Evolutionary conservation across 2,329 filamentous ascomycete genomes (phyloP), one percentile per base, ranked within the genome.

Genomic region (Parafenestella ontariensis): DNA sequence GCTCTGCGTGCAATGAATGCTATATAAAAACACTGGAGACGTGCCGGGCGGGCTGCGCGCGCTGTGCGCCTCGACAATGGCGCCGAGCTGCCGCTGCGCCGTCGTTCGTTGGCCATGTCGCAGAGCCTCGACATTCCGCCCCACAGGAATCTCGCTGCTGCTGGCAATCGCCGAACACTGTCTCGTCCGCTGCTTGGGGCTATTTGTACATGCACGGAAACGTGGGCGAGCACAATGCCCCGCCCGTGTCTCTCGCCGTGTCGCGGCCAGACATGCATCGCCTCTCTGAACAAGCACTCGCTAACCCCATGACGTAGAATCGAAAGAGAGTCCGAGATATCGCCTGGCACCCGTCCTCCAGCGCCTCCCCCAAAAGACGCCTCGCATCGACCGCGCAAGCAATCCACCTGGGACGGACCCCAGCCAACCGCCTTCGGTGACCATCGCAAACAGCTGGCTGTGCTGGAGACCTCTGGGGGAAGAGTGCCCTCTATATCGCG

Each of bases 381-480:
- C 48, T 61, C 64, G 39, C 69, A 71, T 49, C 67, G 66, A 39
- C 63, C 67, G 49, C 63, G 72, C 49, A 70, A 69, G 59, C 78
- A 79, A 61, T 80, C 84, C 61, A 73, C 79, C 61, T 84, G 84
- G 74, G 84, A 85, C 60, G 83, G 81, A 67, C 80, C 68, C 20
- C 63, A 83, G 63, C 74, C 83, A 70, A 84, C 81, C 78, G 86
- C 89, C 70, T 83, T 90, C 65, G 81, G 81, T 71, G 88, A 89
- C 72, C 89, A 91, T 72, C 86, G 88, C 68, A 89, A 88, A 77
- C 88, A 91, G 66, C 83, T 91, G 52, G 83, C 87, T 64, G 84
- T 88, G 54, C 80, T 91, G 67, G 87, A 91, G 59, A 83, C 84
- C 29, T 81, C 83, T 54, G 83, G 85, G 60, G 79, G 76, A 59